Evolutionary conservation across 139 green algal species (phyloP).

Genomic region (Astrephomene gubernaculifera): DNA sequence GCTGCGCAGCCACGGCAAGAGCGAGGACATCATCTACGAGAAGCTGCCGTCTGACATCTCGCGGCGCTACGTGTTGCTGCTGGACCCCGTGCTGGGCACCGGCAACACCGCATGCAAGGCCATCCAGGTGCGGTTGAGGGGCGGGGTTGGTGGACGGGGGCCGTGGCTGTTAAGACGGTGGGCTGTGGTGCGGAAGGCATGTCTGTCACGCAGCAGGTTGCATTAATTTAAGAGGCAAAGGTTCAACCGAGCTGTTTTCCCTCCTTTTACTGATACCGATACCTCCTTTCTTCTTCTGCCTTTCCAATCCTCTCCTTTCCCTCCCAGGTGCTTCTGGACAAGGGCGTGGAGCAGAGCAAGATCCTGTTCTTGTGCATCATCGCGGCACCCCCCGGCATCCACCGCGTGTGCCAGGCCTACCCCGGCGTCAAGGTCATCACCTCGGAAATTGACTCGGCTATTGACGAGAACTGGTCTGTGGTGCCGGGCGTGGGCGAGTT

Average conservation of each 20-base stretch:
- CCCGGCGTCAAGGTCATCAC: slow-evolving; percentile 93
- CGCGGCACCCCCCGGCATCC: slow-evolving; percentile 39
- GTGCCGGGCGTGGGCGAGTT: slow-evolving; percentile 88
- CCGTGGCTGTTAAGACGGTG: no score
- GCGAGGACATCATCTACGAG: slow-evolving; percentile 92
- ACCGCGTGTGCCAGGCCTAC: slow-evolving; percentile 65
- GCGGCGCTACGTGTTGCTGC: slow-evolving; percentile 91
- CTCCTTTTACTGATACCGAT: no score
- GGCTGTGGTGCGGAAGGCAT: no score
- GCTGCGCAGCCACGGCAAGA: slow-evolving; percentile 51
- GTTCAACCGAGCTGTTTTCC: no score
- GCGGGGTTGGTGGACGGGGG: no score
- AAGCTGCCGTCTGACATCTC: slow-evolving; percentile 95
- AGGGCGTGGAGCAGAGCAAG: slow-evolving; percentile 89
- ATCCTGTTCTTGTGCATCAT: slow-evolving; percentile 90
- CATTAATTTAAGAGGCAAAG: no score
- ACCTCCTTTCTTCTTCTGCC: no score
- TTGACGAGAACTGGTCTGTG: slow-evolving; percentile 85
- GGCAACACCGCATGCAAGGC: slow-evolving; percentile 82
- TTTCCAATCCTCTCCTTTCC: no score
- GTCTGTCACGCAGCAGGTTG: no score
- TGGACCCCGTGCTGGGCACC: slow-evolving; percentile 96
- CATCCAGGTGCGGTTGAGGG: slow-evolving; percentile 81
- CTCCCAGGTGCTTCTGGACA: slow-evolving; percentile 84
- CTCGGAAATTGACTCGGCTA: slow-evolving; percentile 92